A percentile compares a stretch with the other conserved stretches of the same genome.
These are phyloP conservation scores for Vigna angularis DNA, from an alignment of 306 rosid species.

Conservation along the genomic window DNA sequence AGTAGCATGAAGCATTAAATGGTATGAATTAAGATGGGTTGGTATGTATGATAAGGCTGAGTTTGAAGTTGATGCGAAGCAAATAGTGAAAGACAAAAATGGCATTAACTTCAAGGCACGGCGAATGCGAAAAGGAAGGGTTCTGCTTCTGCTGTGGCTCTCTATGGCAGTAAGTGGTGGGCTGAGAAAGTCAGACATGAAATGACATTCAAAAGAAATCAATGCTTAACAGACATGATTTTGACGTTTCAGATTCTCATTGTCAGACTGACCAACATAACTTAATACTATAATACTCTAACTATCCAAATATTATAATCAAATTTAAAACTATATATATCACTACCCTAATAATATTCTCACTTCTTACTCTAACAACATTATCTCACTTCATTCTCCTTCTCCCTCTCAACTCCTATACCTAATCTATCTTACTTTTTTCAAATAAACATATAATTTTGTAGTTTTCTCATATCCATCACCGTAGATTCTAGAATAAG, in stretches of 20 bases:
- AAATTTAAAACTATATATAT: neutral
- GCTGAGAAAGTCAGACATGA: conserved; percentile 55
- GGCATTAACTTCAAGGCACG: conserved; percentile 40
- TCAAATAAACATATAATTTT: neutral
- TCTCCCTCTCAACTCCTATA: neutral
- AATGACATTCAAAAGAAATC: conserved; percentile 67
- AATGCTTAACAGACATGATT: conserved; percentile 72
- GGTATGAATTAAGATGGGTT: conserved; percentile 4
- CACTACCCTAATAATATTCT: neutral
- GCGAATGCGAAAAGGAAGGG: conserved; percentile 60
- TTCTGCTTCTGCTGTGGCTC: conserved; percentile 37
- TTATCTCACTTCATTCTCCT: no score
- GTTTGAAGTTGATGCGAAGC: neutral
- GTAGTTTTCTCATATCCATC: no score
- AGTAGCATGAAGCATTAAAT: neutral
- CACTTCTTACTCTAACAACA: neutral
- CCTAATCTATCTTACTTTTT: neutral
- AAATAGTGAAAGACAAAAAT: conserved; percentile 28
- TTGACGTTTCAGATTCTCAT: conserved; percentile 98
- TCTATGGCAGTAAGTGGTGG: conserved; percentile 38
- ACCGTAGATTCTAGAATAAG: neutral
- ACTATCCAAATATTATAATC: neutral
- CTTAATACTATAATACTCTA: neutral
- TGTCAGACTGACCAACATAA: conserved; percentile 56
- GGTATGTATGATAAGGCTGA: neutral